A percentile compares a stretch with the other conserved stretches of the same genome.
phyloP scores from a whole-genome alignment of 352 stramenopile species.

The Phytopythium oedochilum region DNA sequence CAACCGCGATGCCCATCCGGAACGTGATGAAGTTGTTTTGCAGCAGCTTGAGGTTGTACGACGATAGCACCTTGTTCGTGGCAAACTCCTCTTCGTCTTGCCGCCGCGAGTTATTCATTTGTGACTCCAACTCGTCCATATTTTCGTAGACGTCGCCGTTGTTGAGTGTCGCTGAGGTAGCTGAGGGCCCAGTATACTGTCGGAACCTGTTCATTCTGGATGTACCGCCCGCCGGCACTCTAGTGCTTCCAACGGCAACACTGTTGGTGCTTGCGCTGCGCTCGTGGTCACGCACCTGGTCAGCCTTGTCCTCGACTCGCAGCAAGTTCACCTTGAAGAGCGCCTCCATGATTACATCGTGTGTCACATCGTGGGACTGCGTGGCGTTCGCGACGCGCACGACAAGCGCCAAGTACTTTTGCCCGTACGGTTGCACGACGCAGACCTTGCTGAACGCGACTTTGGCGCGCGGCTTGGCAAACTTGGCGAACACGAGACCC shows the following conservation, averaged over 20 bases:
- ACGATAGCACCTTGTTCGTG: conserved; percentile 44
- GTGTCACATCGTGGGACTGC: conserved; percentile 70
- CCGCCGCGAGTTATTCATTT: neutral
- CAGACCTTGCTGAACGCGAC: conserved; percentile 79
- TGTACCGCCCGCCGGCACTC: too few species aligned
- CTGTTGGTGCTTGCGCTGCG: neutral
- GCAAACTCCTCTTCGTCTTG: conserved; percentile 17
- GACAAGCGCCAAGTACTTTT: conserved; percentile 71
- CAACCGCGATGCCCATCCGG: conserved; percentile 73
- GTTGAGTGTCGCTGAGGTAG: neutral
- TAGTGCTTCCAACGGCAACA: neutral
- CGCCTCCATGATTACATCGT: conserved; percentile 84
- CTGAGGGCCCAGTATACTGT: too few species aligned
- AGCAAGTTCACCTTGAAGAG: conserved; percentile 77
- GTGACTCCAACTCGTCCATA: conserved; percentile 1
- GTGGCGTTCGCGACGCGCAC: conserved; percentile 78
- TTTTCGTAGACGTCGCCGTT: neutral
- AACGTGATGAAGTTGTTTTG: conserved; percentile 88
- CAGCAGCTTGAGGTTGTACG: conserved; percentile 73
- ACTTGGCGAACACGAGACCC: conserved; percentile 82
- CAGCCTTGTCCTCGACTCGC: conserved; percentile 56
- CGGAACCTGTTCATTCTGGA: too few species aligned
- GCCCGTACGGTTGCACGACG: conserved; percentile 67
- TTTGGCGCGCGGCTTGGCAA: conserved; percentile 72
- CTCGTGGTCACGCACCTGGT: conserved; percentile 32